Conservation (phyloP, 1,139 yeast species). For the Lodderomyces margitis region DNA sequence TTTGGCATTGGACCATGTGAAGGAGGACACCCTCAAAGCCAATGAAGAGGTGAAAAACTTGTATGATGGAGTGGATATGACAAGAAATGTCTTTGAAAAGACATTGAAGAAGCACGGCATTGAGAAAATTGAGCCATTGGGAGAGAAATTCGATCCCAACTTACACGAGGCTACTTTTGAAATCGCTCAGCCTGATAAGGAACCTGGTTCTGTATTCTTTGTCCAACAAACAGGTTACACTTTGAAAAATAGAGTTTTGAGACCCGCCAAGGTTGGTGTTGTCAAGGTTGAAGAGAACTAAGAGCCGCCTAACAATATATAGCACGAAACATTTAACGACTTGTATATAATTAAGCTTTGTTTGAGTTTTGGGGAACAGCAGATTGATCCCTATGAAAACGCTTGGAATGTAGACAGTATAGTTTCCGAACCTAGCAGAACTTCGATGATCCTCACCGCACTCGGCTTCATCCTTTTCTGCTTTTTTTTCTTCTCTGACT, state of each 20-base stretch:
- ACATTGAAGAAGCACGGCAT: constrained; percentile 82
- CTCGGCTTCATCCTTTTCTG: neutral
- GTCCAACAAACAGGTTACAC: constrained; percentile 92
- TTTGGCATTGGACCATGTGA: constrained; percentile 78
- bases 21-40: constrained; percentile 57
- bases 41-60: constrained; percentile 70
- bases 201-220: constrained; percentile 89
- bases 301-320: neutral
- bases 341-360: neutral
- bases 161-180: constrained; percentile 92
- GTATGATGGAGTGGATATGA: constrained; percentile 90
- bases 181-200: constrained; percentile 82
- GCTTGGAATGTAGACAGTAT: too few relatives aligned
- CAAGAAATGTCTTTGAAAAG: constrained; percentile 82
- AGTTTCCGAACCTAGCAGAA: too few relatives aligned
- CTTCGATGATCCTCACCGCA: too few relatives aligned
- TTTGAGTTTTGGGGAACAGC: neutral
- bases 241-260: constrained; percentile 80
- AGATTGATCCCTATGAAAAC: too few relatives aligned
- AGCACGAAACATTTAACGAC: neutral
- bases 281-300: constrained; percentile 51
- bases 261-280: constrained; percentile 97
- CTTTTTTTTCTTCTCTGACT: neutral
- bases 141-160: constrained; percentile 87
- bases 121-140: constrained; percentile 76